Conservation (phyloP, 192 early-diverging fungal species). For the Backusella morwellensis region DNA sequence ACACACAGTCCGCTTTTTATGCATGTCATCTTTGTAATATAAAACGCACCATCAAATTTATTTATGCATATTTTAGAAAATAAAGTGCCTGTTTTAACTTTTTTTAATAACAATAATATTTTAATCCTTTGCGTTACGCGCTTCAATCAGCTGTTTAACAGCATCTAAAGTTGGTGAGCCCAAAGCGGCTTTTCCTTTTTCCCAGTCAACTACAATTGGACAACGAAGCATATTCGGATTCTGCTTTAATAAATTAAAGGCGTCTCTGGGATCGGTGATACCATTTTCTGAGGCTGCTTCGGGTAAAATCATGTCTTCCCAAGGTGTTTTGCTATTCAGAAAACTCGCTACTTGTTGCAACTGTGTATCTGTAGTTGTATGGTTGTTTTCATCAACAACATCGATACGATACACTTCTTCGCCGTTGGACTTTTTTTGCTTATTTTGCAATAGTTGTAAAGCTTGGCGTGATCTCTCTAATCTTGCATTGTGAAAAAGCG, state of each 20-base stretch:
- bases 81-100: background rate
- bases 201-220: conserved; percentile 39
- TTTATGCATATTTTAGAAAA: conserved; percentile 9
- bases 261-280: background rate
- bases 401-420: conserved; percentile 24
- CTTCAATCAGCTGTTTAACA: conserved; percentile 16
- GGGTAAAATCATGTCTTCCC: conserved; percentile 22
- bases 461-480: conserved; percentile 15
- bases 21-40: conserved; percentile 1
- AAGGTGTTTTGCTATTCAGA: conserved; percentile 8
- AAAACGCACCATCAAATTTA: background rate
- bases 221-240: conserved; percentile 18
- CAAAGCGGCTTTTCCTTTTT: conserved; percentile 31
- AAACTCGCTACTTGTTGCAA: conserved; percentile 20
- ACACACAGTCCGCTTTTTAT: conserved; percentile 1
- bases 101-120: conserved; percentile 1
- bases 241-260: conserved; percentile 4
- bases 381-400: conserved; percentile 16
- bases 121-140: background rate
- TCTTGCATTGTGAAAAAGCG: conserved; percentile 32
- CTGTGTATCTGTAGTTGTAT: conserved; percentile 22
- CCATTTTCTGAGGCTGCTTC: conserved; percentile 14
- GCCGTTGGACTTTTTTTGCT: conserved; percentile 7
- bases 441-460: conserved; percentile 4
- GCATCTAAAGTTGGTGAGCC: conserved; percentile 16